phyloP scores from a whole-genome alignment of 768 basidiomycete genomes.

The Exidia glandulosa region DNA sequence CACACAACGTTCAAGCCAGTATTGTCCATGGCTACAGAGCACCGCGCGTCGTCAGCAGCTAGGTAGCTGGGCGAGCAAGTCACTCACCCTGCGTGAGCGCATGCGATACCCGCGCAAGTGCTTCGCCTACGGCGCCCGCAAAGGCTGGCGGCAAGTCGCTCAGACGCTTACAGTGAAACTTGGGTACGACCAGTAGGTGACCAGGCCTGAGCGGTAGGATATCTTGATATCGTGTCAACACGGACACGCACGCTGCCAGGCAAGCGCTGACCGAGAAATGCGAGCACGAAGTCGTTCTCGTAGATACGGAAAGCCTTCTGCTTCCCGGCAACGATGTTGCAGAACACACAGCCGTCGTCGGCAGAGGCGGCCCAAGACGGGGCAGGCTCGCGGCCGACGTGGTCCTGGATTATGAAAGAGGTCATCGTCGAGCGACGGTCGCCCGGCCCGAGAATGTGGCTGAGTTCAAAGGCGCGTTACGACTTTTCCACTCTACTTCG shows the following conservation, averaged over 20 bases:
- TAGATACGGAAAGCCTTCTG: conserved; percentile 39
- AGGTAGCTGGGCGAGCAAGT: background rate
- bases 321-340: conserved; percentile 46
- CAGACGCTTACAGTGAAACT: conserved; percentile 46
- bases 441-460: background rate
- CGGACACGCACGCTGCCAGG: conserved; percentile 3
- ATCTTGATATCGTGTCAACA: conserved; percentile 26
- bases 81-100: conserved; percentile 49
- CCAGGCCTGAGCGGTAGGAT: conserved; percentile 57
- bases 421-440: conserved; percentile 40
- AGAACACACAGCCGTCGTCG: conserved; percentile 44
- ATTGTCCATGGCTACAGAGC: conserved; percentile 40
- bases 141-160: conserved; percentile 54
- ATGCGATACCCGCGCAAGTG: conserved; percentile 49
- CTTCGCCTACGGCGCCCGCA: conserved; percentile 46
- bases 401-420: conserved; percentile 60
- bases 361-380: conserved; percentile 34
- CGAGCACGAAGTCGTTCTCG: conserved; percentile 53
- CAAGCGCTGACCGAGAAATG: conserved; percentile 43
- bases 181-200: conserved; percentile 63
- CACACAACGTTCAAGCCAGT: conserved; percentile 66
- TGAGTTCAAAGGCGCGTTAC: background rate
- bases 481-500: background rate
- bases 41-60: background rate
- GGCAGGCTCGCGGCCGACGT: conserved; percentile 35